These are phyloP conservation scores for Piedraia hortae DNA, from an alignment of 2,329 filamentous ascomycete genomes.

Conservation along the genomic window DNA sequence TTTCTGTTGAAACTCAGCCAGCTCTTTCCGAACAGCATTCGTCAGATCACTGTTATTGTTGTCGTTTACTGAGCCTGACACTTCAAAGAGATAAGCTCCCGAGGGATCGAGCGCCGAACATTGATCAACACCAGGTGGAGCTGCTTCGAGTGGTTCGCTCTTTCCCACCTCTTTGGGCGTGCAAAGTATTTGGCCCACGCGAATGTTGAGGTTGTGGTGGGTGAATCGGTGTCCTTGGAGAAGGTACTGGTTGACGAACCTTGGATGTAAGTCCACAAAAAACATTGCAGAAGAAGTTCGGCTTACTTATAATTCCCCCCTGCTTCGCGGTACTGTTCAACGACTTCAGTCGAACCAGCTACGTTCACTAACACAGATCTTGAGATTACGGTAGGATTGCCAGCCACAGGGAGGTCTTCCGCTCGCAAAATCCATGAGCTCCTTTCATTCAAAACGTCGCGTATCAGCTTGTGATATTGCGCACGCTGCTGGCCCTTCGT, in stretches of 20 bases:
- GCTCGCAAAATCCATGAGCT: slow-evolving; percentile 7
- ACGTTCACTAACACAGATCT: too few relatives aligned
- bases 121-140: slow-evolving; percentile 16
- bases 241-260: slow-evolving; percentile 23
- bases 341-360: too few relatives aligned
- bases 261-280: background rate
- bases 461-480: slow-evolving; percentile 5
- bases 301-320: slow-evolving; percentile 5
- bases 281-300: background rate
- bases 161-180: slow-evolving; percentile 8
- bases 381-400: slow-evolving; percentile 25
- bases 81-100: slow-evolving; percentile 30
- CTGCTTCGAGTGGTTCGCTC: slow-evolving; percentile 8
- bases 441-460: slow-evolving; percentile 2
- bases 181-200: slow-evolving; percentile 26
- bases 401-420: slow-evolving; percentile 18
- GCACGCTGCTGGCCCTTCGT: slow-evolving; percentile 2
- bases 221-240: slow-evolving; percentile 30
- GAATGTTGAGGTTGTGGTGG: slow-evolving; percentile 28
- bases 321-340: slow-evolving; percentile 5
- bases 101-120: slow-evolving; percentile 27
- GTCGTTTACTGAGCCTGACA: slow-evolving; percentile 28
- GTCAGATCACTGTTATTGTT: slow-evolving; percentile 25
- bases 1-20: slow-evolving; percentile 25
- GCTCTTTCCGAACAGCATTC: slow-evolving; percentile 25